phyloP scores from a whole-genome alignment of 441 rosid species.

The Gossypium gossypioides region DNA sequence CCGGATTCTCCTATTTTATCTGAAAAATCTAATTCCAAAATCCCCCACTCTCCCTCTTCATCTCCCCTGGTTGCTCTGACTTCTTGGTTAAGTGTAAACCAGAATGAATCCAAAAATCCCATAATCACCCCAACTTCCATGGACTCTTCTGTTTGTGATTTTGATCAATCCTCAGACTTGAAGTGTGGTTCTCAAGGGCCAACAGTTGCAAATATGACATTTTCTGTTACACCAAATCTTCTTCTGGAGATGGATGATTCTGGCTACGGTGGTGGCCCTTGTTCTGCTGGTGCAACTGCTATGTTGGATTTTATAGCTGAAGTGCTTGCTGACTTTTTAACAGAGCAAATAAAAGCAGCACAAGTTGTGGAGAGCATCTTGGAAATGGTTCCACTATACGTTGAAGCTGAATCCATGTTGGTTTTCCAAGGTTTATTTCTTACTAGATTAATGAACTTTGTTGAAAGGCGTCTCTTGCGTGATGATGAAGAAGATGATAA shows the following conservation, averaged over 20 bases:
- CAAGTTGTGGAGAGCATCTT: conserved; percentile 54
- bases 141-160: conserved; percentile 52
- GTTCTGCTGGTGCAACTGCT: conserved; percentile 80
- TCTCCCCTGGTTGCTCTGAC: conserved; percentile 76
- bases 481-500: conserved; percentile 98
- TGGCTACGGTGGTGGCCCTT: conserved; percentile 84
- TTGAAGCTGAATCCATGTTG: conserved; percentile 60
- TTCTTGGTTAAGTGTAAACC: conserved; percentile 68
- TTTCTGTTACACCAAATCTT: conserved; percentile 41
- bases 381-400: conserved; percentile 58
- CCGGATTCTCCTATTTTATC: conserved; percentile 77
- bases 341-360: conserved; percentile 80
- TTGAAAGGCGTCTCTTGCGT: conserved; percentile 96
- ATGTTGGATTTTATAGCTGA: conserved; percentile 72
- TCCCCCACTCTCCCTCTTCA: conserved; percentile 44
- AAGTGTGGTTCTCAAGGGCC: conserved; percentile 42
- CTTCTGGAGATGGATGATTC: conserved; percentile 66
- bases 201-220: conserved; percentile 31
- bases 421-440: conserved; percentile 79
- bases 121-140: conserved; percentile 46
- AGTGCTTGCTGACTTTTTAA: conserved; percentile 71
- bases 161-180: conserved; percentile 42
- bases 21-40: conserved; percentile 65
- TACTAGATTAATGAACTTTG: conserved; percentile 80
- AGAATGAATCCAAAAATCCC: conserved; percentile 49